These are phyloP conservation scores for Scytalidium lignicola DNA, from an alignment of 2,329 filamentous ascomycete genomes.

Conservation along the genomic window DNA sequence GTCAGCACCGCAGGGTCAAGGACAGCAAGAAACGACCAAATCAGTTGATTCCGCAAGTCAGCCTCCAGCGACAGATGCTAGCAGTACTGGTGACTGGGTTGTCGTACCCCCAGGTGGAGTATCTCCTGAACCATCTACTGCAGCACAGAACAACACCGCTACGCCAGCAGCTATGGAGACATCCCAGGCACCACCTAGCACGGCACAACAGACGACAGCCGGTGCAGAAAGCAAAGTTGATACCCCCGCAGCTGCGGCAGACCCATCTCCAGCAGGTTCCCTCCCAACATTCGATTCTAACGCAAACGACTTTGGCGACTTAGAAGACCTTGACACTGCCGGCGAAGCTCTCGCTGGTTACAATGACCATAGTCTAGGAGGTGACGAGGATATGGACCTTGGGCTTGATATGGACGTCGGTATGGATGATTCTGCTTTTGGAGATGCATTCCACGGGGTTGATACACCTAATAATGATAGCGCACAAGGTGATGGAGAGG, in stretches of 20 bases:
- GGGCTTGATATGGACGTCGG: constrained; percentile 59
- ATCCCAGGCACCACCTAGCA: neutral
- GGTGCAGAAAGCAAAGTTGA: constrained; percentile 9
- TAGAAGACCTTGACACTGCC: constrained; percentile 64
- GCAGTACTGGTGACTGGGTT: constrained; percentile 65
- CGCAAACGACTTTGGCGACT: constrained; percentile 56
- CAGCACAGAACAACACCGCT: constrained; percentile 4
- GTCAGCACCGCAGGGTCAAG: constrained; percentile 1
- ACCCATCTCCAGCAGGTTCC: neutral
- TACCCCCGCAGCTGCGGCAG: constrained; percentile 10
- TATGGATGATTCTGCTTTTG: constrained; percentile 77
- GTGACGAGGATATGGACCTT: constrained; percentile 36
- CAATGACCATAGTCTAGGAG: constrained; percentile 46
- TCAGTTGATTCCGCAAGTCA: neutral
- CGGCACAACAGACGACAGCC: constrained; percentile 6
- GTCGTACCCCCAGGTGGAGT: constrained; percentile 62
- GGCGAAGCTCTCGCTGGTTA: constrained; percentile 67
- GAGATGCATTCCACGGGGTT: constrained; percentile 72
- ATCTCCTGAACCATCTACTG: constrained; percentile 25
- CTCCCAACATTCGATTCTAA: constrained; percentile 29
- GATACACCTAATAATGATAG: constrained; percentile 22
- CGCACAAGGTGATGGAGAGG: constrained; percentile 11
- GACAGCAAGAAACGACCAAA: neutral
- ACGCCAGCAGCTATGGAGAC: constrained; percentile 7
- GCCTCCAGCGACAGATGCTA: constrained; percentile 27